Conservation (phyloP, 306 rosid species). For the Begonia fuchsioides region DNA sequence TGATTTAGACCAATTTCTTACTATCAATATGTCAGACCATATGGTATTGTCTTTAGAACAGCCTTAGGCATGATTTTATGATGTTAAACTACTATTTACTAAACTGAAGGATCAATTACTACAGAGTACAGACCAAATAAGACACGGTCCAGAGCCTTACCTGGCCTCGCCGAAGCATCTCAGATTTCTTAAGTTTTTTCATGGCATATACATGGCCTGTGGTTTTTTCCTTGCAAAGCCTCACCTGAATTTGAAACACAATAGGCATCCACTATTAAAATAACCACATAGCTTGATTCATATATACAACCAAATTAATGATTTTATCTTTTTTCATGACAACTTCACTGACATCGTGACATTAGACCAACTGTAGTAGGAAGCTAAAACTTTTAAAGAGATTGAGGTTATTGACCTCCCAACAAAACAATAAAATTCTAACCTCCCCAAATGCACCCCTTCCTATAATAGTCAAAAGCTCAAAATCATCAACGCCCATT, state of each 20-base stretch:
- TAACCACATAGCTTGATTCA: neutral
- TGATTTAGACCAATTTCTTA: no score
- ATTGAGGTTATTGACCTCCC: no score
- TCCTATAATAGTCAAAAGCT: slow-evolving; percentile 71
- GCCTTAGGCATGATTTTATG: no score
- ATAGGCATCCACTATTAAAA: neutral
- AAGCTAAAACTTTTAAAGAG: no score
- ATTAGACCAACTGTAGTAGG: no score
- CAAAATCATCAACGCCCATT: slow-evolving; percentile 88
- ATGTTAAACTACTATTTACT: neutral
- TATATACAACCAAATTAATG: no score
- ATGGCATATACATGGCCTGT: slow-evolving; percentile 78
- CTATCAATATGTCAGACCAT: no score
- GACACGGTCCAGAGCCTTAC: slow-evolving; percentile 9
- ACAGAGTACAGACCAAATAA: neutral
- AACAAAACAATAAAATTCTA: neutral
- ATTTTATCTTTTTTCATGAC: no score
- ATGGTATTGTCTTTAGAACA: no score
- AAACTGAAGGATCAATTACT: neutral
- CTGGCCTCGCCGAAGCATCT: slow-evolving; percentile 91
- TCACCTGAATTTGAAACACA: slow-evolving; percentile 34
- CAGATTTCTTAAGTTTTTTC: slow-evolving; percentile 87
- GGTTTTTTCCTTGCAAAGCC: slow-evolving; percentile 66
- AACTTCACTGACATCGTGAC: no score
- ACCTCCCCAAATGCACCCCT: slow-evolving; percentile 97